Base-by-base conservation (phyloP, 2,329 filamentous ascomycete species). In the Pseudogymnoascus sp. region DNA sequence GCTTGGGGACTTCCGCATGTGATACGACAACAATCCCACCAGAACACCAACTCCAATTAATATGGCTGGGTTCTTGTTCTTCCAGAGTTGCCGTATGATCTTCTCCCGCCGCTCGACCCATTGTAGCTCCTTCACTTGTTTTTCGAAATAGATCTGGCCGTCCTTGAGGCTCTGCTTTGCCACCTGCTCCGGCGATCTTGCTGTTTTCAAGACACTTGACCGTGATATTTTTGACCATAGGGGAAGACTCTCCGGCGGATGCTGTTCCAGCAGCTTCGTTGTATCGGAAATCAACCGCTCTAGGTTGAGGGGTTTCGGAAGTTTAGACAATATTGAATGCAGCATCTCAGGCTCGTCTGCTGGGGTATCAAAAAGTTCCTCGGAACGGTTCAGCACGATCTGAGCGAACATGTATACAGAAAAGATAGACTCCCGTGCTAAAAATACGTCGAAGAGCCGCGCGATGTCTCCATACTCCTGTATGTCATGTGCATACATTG, bases 401-500 rank as follows among this genome's bases (percentile, higher is more conserved):
- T 91, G 89, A 1, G 92, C 91, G 76, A 96, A 97, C 62, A 97
- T 82, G 75, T 99, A 99, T 61, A 97, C 83, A 16, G 88, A 88
- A 71, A 96, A 91, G 40, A 90, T 89, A n/a, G 93, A 91, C 74
- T 96, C 91, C 59, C 85, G 85, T 2, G 93, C 91, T 4, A 99
- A 81, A 59, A 99, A 83, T 62, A 93, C 93, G 77, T 99, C 95
- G 74, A 97, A 99, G 1, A 99, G 79, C 23, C 95, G 86, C 36
- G 92, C 85, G 71, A 99, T 97, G 68, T 93, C 89, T 66, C 85
- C 84, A 73, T 96, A 97, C 44, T 89, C 87, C 75, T 95, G 88
- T 66, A 99, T 92, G 74, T 97, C 93, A 76, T 99, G 95, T 16
- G 95, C 92, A 75, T 97, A 99, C 79, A 99, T 87, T 36, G 96